phyloP scores from a whole-genome alignment of 1,139 yeast species.

The Kluyveromyces marxianus region DNA sequence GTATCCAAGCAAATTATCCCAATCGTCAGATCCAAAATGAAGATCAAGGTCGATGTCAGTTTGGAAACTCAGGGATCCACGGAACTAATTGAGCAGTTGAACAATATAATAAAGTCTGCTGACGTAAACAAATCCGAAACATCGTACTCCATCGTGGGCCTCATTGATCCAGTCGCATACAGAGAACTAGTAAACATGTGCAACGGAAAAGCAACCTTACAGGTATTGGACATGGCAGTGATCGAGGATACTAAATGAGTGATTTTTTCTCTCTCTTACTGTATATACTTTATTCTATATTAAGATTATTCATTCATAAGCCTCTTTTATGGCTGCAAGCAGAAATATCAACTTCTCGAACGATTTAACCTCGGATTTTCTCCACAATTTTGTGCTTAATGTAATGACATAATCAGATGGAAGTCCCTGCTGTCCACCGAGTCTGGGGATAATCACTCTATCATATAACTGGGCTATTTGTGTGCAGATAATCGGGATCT shows the following conservation, averaged over 20 bases:
- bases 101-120: constrained; percentile 24
- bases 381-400: constrained; percentile 36
- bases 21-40: constrained; percentile 91
- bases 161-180: constrained; percentile 85
- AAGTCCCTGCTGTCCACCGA: constrained; percentile 1
- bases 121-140: constrained; percentile 38
- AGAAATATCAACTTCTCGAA: constrained; percentile 26
- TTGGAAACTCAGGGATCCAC: constrained; percentile 40
- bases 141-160: constrained; percentile 56
- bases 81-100: constrained; percentile 20
- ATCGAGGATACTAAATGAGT: constrained; percentile 47
- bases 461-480: constrained; percentile 26
- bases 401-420: constrained; percentile 29
- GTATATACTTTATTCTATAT: background rate
- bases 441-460: constrained; percentile 17
- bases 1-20: constrained; percentile 80
- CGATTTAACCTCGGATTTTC: constrained; percentile 17
- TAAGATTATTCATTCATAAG: constrained; percentile 14
- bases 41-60: constrained; percentile 50
- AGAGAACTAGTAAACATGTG: constrained; percentile 54
- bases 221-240: constrained; percentile 88
- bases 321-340: constrained; percentile 24
- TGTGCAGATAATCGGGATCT: constrained; percentile 25
- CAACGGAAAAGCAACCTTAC: constrained; percentile 56
- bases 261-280: background rate